Evolutionary conservation across 2,329 filamentous ascomycete genomes (phyloP), one percentile per base, ranked within the genome.

Genomic region (Cercospora sesami): DNA sequence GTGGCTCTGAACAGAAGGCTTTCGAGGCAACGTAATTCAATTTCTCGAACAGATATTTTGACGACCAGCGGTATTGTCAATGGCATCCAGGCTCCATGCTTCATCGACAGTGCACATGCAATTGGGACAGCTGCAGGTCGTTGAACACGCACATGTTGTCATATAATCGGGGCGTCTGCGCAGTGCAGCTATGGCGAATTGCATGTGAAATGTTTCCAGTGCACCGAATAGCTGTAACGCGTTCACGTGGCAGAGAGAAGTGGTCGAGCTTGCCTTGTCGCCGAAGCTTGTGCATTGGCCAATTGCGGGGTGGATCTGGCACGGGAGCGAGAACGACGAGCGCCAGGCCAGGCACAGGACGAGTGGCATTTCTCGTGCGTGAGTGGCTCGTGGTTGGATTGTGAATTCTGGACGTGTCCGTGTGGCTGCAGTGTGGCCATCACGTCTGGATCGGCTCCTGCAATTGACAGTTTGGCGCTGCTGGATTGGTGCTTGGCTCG

Each of bases 321-420:
- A 30, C 33, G 42, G 60, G 26, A 51, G 66, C 66, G 66, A 68
- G 23, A 68, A 68, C 66, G 66, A 68, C 62, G 62, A 68, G 2
- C 4, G 14, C 23, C n/a, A 10, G 42, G 21, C 21, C n/a, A 48
- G n/a, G 42, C n/a, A 48, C 42, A 48, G 42, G 42, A 48, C 23
- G 10, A 61, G 23, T 36, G 18, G 59, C 36, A 42, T 8, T 39
- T 33, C 21, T n/a, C 5, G 57, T 21, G 21, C n/a, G 18, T 8
- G 33, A n/a, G 21, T 48, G 42, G 48, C 12, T 10, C 10, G 23
- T 26, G 21, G 21, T 28, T 12, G 48, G 23, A 53, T 8, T 14
- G 48, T 6, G 48, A 28, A 3, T 16, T 53, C 10, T 16, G 10
- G 21, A 16, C 42, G 8, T 48, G 8, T 18, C 12, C n/a, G 42